phyloP scores from a whole-genome alignment of 345 rosid genomes.

The Eucalyptus lansdowneana region DNA sequence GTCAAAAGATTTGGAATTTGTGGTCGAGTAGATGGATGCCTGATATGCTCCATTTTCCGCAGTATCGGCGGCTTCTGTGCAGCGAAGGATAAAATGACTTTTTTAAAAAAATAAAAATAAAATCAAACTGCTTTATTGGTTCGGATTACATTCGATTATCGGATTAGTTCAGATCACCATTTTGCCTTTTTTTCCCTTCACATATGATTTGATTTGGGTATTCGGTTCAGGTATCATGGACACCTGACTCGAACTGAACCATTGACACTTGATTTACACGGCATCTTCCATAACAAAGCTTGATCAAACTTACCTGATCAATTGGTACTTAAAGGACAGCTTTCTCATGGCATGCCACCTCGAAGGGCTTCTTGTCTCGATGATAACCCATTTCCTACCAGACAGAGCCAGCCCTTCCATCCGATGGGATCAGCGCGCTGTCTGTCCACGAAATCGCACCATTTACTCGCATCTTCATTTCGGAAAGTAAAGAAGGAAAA shows the following conservation, averaged over 20 bases:
- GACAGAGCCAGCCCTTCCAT: too few relatives aligned
- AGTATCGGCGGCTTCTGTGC: background rate
- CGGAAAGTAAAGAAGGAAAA: background rate
- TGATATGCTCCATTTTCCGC: background rate
- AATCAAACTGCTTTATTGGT: background rate
- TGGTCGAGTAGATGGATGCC: background rate
- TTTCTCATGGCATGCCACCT: too few relatives aligned
- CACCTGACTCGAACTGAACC: background rate
- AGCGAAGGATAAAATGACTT: background rate
- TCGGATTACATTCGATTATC: background rate
- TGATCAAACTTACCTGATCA: background rate
- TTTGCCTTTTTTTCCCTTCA: background rate
- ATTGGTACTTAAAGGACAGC: background rate
- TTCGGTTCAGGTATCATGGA: background rate
- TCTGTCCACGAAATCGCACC: background rate
- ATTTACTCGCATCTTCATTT: background rate
- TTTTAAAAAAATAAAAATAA: too few relatives aligned
- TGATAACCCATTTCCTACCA: too few relatives aligned
- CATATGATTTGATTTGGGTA: background rate
- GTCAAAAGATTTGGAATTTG: background rate
- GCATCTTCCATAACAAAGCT: background rate
- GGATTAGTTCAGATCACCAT: background rate
- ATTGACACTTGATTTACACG: background rate
- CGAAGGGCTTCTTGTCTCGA: too few relatives aligned
- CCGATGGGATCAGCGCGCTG: too few relatives aligned